Conservation (phyloP, 2,329 filamentous ascomycete species). For the Exophiala sideris region DNA sequence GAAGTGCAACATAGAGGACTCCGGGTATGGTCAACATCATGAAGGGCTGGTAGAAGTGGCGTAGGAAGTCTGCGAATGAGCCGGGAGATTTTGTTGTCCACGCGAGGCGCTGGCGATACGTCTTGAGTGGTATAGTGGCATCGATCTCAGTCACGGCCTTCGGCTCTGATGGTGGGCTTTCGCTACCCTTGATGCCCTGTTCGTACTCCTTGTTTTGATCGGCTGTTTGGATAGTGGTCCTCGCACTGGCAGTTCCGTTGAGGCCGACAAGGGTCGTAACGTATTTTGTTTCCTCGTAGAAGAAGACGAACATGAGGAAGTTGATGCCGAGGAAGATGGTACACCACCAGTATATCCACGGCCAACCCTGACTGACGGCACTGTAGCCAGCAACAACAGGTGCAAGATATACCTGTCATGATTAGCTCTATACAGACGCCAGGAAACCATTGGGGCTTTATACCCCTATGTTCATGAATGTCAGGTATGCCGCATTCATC, state of each 20-base stretch:
- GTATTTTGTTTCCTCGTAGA: not conserved
- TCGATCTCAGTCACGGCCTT: slow-evolving; percentile 27
- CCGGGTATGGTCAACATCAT: slow-evolving; percentile 29
- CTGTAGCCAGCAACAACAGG: slow-evolving; percentile 35
- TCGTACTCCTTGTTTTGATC: not conserved
- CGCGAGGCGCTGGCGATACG: slow-evolving; percentile 31
- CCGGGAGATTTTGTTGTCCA: slow-evolving; percentile 32
- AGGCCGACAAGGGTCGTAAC: not conserved
- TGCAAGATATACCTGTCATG: slow-evolving; percentile 17
- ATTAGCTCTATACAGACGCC: too few species aligned
- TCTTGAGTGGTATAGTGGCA: slow-evolving; percentile 28
- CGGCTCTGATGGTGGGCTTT: not conserved
- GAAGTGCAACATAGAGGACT: slow-evolving; percentile 37
- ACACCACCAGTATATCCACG: slow-evolving; percentile 37
- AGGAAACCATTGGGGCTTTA: too few species aligned
- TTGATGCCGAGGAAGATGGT: slow-evolving; percentile 33
- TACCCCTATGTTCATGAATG: not conserved
- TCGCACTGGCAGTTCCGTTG: not conserved
- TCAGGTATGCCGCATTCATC: not conserved
- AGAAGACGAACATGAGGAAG: slow-evolving; percentile 22
- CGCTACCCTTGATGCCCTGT: slow-evolving; percentile 3
- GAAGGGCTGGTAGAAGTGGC: slow-evolving; percentile 33
- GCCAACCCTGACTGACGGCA: slow-evolving; percentile 34
- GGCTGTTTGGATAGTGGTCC: not conserved
- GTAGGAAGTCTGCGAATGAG: slow-evolving; percentile 23